Evolutionary conservation across 1,139 yeast species (phyloP).

Genomic region (Sugiyamaella castrensis): DNA sequence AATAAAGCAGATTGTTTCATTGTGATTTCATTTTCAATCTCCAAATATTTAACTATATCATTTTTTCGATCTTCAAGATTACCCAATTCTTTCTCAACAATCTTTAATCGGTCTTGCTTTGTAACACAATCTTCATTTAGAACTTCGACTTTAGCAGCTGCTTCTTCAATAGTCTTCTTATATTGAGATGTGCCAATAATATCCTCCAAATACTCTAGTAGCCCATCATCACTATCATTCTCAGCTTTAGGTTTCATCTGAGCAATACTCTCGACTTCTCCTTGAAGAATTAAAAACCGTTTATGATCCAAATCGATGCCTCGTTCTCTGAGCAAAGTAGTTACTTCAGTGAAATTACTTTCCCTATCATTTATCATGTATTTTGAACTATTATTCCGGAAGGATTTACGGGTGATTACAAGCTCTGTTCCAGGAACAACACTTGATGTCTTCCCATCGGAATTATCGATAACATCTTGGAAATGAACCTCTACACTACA

Average conservation of each 20-base stretch:
- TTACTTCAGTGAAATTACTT: conserved; percentile 78
- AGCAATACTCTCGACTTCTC: conserved; percentile 97
- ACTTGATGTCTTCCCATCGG: conserved; percentile 39
- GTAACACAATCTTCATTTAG: conserved; percentile 78
- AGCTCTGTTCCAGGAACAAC: conserved; percentile 57
- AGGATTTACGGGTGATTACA: conserved; percentile 77
- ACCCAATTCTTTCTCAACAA: conserved; percentile 74
- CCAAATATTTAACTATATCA: conserved; percentile 64
- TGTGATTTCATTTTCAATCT: conserved; percentile 60
- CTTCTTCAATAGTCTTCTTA: conserved; percentile 70
- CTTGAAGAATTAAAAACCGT: conserved; percentile 89
- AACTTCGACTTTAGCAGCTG: conserved; percentile 57
- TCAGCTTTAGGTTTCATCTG: conserved; percentile 99
- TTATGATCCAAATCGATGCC: conserved; percentile 96
- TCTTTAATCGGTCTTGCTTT: conserved; percentile 72
- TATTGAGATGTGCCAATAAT: conserved; percentile 92
- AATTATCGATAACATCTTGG: conserved; percentile 68
- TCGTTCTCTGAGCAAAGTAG: conserved; percentile 66
- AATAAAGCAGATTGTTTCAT: conserved; percentile 53
- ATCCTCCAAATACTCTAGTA: conserved; percentile 91
- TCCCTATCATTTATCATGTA: conserved; percentile 70
- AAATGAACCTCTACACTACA: conserved; percentile 96
- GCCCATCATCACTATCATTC: conserved; percentile 86
- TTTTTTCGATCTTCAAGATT: conserved; percentile 67
- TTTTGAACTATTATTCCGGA: conserved; percentile 69